phyloP scores from a whole-genome alignment of 306 rosid species.

The Corylus heterophylla region DNA sequence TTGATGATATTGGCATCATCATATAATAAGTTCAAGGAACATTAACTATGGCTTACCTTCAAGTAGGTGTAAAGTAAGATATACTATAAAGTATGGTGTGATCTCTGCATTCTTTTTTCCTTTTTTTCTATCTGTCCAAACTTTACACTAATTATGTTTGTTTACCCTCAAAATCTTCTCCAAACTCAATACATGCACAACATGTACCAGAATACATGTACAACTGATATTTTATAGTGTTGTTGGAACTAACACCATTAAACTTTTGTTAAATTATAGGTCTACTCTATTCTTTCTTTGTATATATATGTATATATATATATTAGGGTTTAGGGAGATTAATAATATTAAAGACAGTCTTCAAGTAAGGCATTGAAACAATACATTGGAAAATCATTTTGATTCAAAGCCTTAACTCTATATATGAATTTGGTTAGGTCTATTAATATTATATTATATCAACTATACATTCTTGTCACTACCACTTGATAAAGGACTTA shows the following conservation, averaged over 20 bases:
- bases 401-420: too few relatives aligned
- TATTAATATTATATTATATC: too few relatives aligned
- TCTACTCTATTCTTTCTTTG: not conserved
- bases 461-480: too few relatives aligned
- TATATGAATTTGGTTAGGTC: too few relatives aligned
- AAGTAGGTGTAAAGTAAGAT: slow-evolving; percentile 89
- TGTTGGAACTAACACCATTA: slow-evolving; percentile 1
- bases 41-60: slow-evolving; percentile 63
- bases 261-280: not conserved
- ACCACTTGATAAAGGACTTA: too few relatives aligned
- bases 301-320: too few relatives aligned
- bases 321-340: too few relatives aligned
- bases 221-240: not conserved
- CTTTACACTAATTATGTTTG: slow-evolving; percentile 8
- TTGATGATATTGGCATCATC: slow-evolving; percentile 46
- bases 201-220: slow-evolving; percentile 19
- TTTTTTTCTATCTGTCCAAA: slow-evolving; percentile 6
- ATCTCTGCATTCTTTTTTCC: slow-evolving; percentile 12
- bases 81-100: slow-evolving; percentile 42
- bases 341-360: too few relatives aligned
- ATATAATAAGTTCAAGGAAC: slow-evolving; percentile 48
- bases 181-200: slow-evolving; percentile 1
- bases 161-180: slow-evolving; percentile 15
- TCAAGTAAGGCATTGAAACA: too few relatives aligned
- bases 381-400: too few relatives aligned